These are phyloP conservation scores for Mortierella sp. DNA, from an alignment of 371 early-diverging fungal genomes.

Conservation along the genomic window DNA sequence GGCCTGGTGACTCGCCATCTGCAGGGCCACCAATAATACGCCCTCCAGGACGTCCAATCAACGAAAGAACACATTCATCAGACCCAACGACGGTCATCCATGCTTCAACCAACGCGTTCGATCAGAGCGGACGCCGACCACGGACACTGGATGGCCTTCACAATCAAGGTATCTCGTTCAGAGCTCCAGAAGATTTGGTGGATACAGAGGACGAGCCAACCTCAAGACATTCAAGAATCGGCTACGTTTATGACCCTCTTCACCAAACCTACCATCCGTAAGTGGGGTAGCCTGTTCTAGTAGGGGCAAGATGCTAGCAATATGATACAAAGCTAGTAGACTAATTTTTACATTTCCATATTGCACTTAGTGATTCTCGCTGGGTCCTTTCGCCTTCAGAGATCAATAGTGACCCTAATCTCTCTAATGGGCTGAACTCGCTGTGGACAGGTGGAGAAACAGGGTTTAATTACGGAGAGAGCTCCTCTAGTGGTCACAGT, in stretches of 20 bases:
- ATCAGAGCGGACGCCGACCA: slow-evolving; percentile 22
- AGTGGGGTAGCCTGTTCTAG: too few relatives aligned
- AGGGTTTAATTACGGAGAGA: too few relatives aligned
- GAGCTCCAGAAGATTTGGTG: slow-evolving; percentile 23
- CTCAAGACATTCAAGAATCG: background rate
- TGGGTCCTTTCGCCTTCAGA: slow-evolving; percentile 4
- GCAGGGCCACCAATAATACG: background rate
- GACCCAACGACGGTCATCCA: slow-evolving; percentile 25
- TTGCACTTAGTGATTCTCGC: slow-evolving; percentile 16
- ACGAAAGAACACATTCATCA: slow-evolving; percentile 27
- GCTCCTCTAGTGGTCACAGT: too few relatives aligned
- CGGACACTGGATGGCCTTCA: slow-evolving; percentile 3
- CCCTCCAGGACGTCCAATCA: slow-evolving; percentile 2
- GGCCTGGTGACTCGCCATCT: background rate
- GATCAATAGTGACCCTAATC: too few relatives aligned
- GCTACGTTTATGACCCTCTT: slow-evolving; percentile 11
- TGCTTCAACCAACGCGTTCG: slow-evolving; percentile 22
- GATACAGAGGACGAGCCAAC: background rate
- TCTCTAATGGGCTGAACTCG: too few relatives aligned
- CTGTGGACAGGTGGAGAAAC: too few relatives aligned
- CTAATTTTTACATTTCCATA: background rate
- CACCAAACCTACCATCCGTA: slow-evolving; percentile 24
- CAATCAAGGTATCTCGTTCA: slow-evolving; percentile 15
- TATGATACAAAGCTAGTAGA: background rate
- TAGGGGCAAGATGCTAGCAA: too few relatives aligned